phyloP scores from a whole-genome alignment of 805 yeast genomes.

The Priceomyces medius region DNA sequence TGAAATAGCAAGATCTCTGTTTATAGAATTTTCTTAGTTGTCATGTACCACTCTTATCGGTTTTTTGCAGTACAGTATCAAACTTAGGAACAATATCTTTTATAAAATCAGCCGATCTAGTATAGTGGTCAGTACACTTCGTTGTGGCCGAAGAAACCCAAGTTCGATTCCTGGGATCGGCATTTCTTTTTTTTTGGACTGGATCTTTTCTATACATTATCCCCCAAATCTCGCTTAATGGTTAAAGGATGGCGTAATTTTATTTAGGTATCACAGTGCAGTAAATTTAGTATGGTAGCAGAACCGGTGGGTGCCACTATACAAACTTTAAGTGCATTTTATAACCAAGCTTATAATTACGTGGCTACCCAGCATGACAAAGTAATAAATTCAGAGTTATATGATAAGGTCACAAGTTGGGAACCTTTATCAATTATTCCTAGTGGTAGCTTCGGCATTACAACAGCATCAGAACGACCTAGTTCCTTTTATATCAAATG shows the following conservation, averaged over 20 bases:
- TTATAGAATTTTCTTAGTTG: too few relatives aligned
- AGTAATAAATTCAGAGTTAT: constrained; percentile 16
- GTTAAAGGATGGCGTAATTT: too few relatives aligned
- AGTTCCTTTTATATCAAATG: background rate
- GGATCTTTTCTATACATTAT: too few relatives aligned
- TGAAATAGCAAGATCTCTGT: too few relatives aligned
- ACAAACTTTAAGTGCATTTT: constrained; percentile 23
- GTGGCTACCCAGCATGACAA: constrained; percentile 23
- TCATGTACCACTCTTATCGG: too few relatives aligned
- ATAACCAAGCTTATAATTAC: constrained; percentile 20
- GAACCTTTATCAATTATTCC: constrained; percentile 8
- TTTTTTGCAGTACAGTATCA: too few relatives aligned
- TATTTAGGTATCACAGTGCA: too few relatives aligned
- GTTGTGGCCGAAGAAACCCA: constrained; percentile 53
- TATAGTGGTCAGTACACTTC: constrained; percentile 51
- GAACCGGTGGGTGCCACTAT: constrained; percentile 44
- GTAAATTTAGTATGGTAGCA: constrained; percentile 36
- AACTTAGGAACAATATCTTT: too few relatives aligned
- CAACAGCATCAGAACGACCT: background rate
- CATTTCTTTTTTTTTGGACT: constrained; percentile 27
- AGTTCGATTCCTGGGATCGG: constrained; percentile 54
- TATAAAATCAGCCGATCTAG: constrained; percentile 51
- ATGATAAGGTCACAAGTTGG: constrained; percentile 11
- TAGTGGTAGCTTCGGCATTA: constrained; percentile 3
- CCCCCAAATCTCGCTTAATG: too few relatives aligned